Evolutionary conservation across 352 stramenopile species (phyloP), one percentile per base, ranked within the genome.

Genomic region (Salisapilia sapeloensis): DNA sequence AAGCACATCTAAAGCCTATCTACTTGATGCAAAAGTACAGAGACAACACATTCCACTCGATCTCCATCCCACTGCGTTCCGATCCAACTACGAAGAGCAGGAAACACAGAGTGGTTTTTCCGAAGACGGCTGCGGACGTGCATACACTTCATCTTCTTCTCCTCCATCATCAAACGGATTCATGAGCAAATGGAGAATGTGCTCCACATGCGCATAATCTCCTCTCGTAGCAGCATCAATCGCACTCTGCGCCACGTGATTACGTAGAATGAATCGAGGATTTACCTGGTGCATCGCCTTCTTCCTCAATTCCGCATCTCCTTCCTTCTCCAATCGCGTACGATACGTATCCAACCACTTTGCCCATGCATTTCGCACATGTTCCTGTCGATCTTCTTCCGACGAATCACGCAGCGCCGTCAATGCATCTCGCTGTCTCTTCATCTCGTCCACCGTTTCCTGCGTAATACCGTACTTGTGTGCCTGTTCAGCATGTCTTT

Each of bases 11-110:
- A n/a, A n/a, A n/a, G n/a, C n/a, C n/a, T n/a, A n/a, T n/a, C n/a
- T n/a, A n/a, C n/a, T n/a, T n/a, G n/a, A n/a, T n/a, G n/a, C n/a
- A n/a, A n/a, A n/a, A n/a, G n/a, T n/a, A n/a, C n/a, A n/a, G n/a
- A n/a, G n/a, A n/a, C n/a, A n/a, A n/a, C n/a, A n/a, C n/a, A n/a
- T n/a, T n/a, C n/a, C n/a, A n/a, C n/a, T n/a, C n/a, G n/a, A n/a
- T n/a, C n/a, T n/a, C n/a, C n/a, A n/a, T n/a, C n/a, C n/a, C n/a
- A n/a, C n/a, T n/a, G n/a, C n/a, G n/a, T n/a, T n/a, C n/a, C n/a
- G n/a, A n/a, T n/a, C n/a, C n/a, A n/a, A n/a, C n/a, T 60, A 90
- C 11, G 70, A 86, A 10, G 74, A 90, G 48, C 74, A 86, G n/a
- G 74, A 90, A 14, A 90, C 74, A 41, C 72, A 82, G 4, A 90